Evolutionary conservation across 208 protist genomes (phyloP).

Genomic region (Leishmania aethiopica): DNA sequence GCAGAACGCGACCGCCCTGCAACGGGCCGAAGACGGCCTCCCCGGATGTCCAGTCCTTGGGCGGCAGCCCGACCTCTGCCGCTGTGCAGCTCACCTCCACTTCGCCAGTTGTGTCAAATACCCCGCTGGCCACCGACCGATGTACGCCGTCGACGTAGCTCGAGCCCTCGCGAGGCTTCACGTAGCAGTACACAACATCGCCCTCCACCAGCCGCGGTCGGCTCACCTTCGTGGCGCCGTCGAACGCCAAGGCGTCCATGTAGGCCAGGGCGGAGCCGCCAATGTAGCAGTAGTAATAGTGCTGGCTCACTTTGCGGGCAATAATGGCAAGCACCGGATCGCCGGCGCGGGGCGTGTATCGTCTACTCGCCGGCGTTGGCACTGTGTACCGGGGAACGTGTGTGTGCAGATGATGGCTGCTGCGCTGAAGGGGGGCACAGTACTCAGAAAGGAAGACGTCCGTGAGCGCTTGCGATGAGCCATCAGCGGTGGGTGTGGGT

Average conservation of each 20-base stretch:
- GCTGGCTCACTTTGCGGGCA: conserved; percentile 44
- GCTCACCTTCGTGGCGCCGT: conserved; percentile 84
- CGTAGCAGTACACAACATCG: conserved; percentile 78
- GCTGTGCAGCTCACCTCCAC: conserved; percentile 80
- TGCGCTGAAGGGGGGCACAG: conserved; percentile 53
- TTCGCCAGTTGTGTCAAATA: conserved; percentile 28
- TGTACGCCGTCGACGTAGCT: conserved; percentile 25
- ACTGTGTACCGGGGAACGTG: conserved; percentile 47
- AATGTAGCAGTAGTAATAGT: conserved; percentile 75
- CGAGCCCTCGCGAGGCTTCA: conserved; percentile 38
- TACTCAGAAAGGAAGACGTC: conserved; percentile 59
- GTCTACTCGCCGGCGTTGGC: conserved; percentile 52
- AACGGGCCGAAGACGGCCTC: conserved; percentile 82
- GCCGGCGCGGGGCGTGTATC: conserved; percentile 51
- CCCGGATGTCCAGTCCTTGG: conserved; percentile 85
- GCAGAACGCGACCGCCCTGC: conserved; percentile 64
- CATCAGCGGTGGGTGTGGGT: neutral
- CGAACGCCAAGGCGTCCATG: conserved; percentile 79
- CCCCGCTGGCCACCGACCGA: neutral
- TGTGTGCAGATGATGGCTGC: conserved; percentile 27
- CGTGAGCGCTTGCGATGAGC: neutral
- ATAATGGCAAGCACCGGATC: conserved; percentile 83
- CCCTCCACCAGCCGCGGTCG: conserved; percentile 73
- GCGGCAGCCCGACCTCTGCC: conserved; percentile 64
- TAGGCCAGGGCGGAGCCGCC: conserved; percentile 48